Evolutionary conservation across 192 early-diverging fungal species (phyloP), one percentile per base, ranked within the genome.

Genomic region (Pilaira anomala): DNA sequence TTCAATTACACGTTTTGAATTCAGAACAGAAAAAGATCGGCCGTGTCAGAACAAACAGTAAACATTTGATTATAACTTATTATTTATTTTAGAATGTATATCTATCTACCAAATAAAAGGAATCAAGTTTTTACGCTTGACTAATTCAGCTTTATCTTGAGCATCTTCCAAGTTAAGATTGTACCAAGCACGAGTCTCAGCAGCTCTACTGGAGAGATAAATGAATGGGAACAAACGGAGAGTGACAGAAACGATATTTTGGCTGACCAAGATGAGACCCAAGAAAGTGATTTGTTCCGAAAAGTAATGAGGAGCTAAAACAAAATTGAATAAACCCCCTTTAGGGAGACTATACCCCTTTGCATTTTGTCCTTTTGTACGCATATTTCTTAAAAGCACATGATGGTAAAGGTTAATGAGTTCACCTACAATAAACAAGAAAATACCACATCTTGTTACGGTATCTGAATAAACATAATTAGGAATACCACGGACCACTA

Each of bases 31-130:
- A n/a, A n/a, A n/a, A n/a, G n/a, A n/a, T n/a, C n/a, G n/a, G n/a
- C n/a, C n/a, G n/a, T n/a, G n/a, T n/a, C n/a, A n/a, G n/a, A n/a
- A n/a, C n/a, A 36, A 36, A 6, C 33, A 3, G 33, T 4, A 36
- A n/a, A n/a, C n/a, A n/a, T n/a, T n/a, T n/a, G n/a, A n/a, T n/a
- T n/a, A n/a, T n/a, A n/a, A n/a, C n/a, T n/a, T n/a, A n/a, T n/a
- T n/a, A n/a, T n/a, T n/a, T n/a, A n/a, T n/a, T n/a, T n/a, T n/a
- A n/a, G n/a, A n/a, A 36, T 36, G 4, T 0, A 9, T 36, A 9
- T 9, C 6, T 36, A 36, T 9, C n/a, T 58, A 58, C 56, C 56
- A 58, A 29, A 58, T 39, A 41, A 58, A 58, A 14, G 56, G 56
- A 24, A 58, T 58, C 33, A 58, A 44, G 8, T 24, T 12, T 40